A percentile compares a stretch with the other conserved stretches of the same genome.
phyloP scores from a whole-genome alignment of 192 early-diverging fungal species.

The Globomyces pollinis-pini region DNA sequence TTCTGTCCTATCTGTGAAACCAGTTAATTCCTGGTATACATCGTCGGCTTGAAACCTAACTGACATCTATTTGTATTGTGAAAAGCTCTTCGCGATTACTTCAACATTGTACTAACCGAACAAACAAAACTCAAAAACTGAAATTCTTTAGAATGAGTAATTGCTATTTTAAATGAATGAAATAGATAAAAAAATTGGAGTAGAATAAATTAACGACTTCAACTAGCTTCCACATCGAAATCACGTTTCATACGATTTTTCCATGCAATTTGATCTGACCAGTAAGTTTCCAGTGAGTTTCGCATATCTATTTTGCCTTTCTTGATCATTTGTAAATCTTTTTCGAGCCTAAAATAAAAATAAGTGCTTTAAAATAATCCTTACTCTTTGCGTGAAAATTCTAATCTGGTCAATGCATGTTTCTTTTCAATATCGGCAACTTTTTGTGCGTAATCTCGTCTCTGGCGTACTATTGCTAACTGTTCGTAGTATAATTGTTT shows the following conservation, averaged over 20 bases:
- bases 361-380: no score
- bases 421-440: slow-evolving; percentile 33
- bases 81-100: no score
- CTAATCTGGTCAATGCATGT: slow-evolving; percentile 21
- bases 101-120: no score
- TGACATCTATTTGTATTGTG: no score
- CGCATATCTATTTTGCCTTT: slow-evolving; percentile 18
- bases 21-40: no score
- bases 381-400: slow-evolving; percentile 35
- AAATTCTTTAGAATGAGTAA: no score
- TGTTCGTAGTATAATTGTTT: slow-evolving; percentile 45
- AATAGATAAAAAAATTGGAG: no score
- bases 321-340: slow-evolving; percentile 24
- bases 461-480: slow-evolving; percentile 34
- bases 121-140: no score
- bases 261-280: slow-evolving; percentile 21
- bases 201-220: not conserved
- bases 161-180: no score
- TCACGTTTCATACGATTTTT: slow-evolving; percentile 9
- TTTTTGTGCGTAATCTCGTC: slow-evolving; percentile 25
- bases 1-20: no score
- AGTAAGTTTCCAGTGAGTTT: slow-evolving; percentile 24
- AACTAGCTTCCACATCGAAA: not conserved
- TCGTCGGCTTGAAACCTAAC: no score
- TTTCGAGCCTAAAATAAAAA: slow-evolving; percentile 22